Base-by-base conservation (phyloP, 108 stramenopile genomes). In the Skeletonema grethae region DNA sequence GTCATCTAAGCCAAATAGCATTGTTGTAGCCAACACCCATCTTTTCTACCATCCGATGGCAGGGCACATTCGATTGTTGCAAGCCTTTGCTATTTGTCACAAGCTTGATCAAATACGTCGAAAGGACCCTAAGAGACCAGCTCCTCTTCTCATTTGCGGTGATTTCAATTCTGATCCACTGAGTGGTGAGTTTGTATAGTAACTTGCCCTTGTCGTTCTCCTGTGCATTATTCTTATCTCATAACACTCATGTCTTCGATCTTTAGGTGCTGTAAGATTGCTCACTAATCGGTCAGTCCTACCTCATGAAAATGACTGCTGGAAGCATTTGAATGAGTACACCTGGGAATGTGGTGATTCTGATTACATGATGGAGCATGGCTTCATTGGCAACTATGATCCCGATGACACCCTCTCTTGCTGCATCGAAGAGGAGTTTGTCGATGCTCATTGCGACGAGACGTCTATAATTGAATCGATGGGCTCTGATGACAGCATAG, bases 11-110 rank as follows among this genome's bases (percentile, higher is more conserved):
- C 76, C 73, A n/a, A 13, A 65, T 22, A 66, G 50, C 9, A 67
- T 83, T 59, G 69, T 86, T 12, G 71, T 85, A 16, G 85, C 85
- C 9, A 93, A 93, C 55, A 90, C 92, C 4, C 92, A 93, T 67
- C 67, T 93, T 11, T 93, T 93, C 65, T 93, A 75, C 74, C 92
- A 93, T 70, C 89, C 88, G 4, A 72, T 61, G 53, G 28, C 60
- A 48, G 72, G 72, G 57, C 92, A 93, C 66, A 86, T 93, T 46
- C 89, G 89, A 18, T 58, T 84, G 12, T 57, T 92, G 62, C 90
- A 92, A 63, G 66, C 74, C 5, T 89, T 63, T 43, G 81, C 79
- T 7, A 59, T 86, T 59, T 82, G 71, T 12, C 77, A 84, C 57
- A 74, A 85, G 63, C 28, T 92, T 30, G 80, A 86, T 32, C 57